Percentiles rank a stretch among this genome's conserved stretches.
phyloP scores from a whole-genome alignment of 306 rosid genomes.

The Styphnolobium japonicum region DNA sequence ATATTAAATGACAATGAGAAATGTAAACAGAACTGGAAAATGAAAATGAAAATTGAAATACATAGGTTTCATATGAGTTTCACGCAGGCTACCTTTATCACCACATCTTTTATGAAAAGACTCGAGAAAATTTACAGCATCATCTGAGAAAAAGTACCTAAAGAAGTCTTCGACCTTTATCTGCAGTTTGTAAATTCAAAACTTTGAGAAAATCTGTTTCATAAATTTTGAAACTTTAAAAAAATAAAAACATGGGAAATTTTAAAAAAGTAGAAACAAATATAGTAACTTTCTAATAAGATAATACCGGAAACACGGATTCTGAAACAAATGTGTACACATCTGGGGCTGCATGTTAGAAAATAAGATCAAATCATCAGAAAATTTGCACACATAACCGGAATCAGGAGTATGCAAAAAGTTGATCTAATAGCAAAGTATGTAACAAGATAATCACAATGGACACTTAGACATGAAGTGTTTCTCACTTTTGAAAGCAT shows the following conservation, averaged over 20 bases:
- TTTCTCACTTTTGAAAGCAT: constrained; percentile 5
- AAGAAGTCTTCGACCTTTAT: constrained; percentile 84
- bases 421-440: neutral
- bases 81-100: constrained; percentile 72
- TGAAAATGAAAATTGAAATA: constrained; percentile 15
- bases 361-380: constrained; percentile 34
- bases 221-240: constrained; percentile 4
- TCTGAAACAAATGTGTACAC: constrained; percentile 75
- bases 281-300: constrained; percentile 17
- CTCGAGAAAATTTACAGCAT: constrained; percentile 53
- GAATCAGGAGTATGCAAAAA: neutral
- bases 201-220: constrained; percentile 6
- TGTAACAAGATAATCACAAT: neutral
- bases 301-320: constrained; percentile 77
- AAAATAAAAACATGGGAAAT: neutral
- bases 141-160: constrained; percentile 71
- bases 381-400: neutral
- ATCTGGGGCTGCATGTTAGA: constrained; percentile 69
- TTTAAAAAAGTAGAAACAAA: constrained; percentile 1
- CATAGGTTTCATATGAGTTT: neutral
- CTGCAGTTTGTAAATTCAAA: constrained; percentile 58
- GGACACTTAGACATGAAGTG: neutral
- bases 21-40: constrained; percentile 3
- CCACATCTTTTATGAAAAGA: constrained; percentile 76
- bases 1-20: constrained; percentile 5